These are phyloP conservation scores for Sorghum bicolor DNA, from an alignment of 176 grass and related monocot species.

Conservation along the genomic window DNA sequence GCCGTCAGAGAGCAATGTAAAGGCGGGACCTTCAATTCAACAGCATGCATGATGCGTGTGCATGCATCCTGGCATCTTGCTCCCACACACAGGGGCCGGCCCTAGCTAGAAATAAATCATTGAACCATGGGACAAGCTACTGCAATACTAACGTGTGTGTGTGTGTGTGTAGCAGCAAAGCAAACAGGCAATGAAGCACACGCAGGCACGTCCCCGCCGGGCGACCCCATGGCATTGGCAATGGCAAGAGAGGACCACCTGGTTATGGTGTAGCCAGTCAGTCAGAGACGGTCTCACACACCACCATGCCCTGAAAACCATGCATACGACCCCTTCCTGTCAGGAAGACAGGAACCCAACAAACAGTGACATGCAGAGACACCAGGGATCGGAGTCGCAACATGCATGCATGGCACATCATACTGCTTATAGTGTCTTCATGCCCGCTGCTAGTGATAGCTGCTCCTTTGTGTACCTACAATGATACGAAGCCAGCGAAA, in stretches of 20 bases:
- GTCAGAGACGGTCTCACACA: neutral
- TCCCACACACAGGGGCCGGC: too few species aligned
- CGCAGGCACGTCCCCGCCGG: neutral
- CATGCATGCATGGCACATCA: neutral
- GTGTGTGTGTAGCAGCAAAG: neutral
- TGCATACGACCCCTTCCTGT: neutral
- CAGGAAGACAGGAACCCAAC: neutral
- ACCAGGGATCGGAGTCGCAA: neutral
- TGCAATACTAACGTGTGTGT: neutral
- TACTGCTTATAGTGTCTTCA: neutral
- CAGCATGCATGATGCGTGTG: neutral
- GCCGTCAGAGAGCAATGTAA: neutral
- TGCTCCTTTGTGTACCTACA: neutral
- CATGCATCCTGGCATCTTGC: too few species aligned
- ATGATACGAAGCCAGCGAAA: neutral
- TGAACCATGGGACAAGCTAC: neutral
- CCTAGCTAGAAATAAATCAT: neutral
- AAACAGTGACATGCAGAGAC: neutral
- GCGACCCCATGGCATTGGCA: too few species aligned
- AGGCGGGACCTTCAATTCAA: constrained; percentile 12
- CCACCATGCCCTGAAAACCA: constrained; percentile 12
- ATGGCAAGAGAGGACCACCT: neutral
- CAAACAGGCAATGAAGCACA: neutral
- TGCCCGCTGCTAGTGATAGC: neutral
- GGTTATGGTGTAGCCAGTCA: too few species aligned